Conservation (phyloP, 805 yeast species). For the Pichia manshurica region DNA sequence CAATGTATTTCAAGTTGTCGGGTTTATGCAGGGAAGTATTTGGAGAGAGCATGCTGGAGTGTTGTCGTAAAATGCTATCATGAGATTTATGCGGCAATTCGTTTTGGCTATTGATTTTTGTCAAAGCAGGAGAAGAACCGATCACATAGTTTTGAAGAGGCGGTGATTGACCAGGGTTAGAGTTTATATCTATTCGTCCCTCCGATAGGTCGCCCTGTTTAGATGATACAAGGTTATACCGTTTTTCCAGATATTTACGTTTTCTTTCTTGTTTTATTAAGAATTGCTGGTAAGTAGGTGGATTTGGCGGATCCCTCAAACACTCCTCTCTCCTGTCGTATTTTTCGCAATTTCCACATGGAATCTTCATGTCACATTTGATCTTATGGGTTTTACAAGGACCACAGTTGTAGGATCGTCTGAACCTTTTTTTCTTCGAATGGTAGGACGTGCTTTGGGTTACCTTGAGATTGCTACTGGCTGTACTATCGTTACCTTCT, state of each 20-base stretch:
- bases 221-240: background rate
- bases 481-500: too few relatives aligned
- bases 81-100: background rate
- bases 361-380: conserved; percentile 45
- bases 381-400: conserved; percentile 50
- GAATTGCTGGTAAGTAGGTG: conserved; percentile 21
- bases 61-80: background rate
- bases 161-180: too few relatives aligned
- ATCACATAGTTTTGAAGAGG: too few relatives aligned
- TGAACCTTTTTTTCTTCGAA: conserved; percentile 29
- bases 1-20: background rate
- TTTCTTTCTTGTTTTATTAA: conserved; percentile 15
- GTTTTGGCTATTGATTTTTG: background rate
- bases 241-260: conserved; percentile 14
- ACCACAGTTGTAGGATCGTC: conserved; percentile 52
- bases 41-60: background rate
- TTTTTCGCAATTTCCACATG: conserved; percentile 40
- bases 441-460: background rate
- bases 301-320: conserved; percentile 17
- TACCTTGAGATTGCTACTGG: too few relatives aligned
- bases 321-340: conserved; percentile 16
- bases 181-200: too few relatives aligned
- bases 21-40: background rate
- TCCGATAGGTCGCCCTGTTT: background rate
- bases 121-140: background rate